phyloP scores from a whole-genome alignment of 2,329 filamentous ascomycete species.

The Monosporascus sp. region DNA sequence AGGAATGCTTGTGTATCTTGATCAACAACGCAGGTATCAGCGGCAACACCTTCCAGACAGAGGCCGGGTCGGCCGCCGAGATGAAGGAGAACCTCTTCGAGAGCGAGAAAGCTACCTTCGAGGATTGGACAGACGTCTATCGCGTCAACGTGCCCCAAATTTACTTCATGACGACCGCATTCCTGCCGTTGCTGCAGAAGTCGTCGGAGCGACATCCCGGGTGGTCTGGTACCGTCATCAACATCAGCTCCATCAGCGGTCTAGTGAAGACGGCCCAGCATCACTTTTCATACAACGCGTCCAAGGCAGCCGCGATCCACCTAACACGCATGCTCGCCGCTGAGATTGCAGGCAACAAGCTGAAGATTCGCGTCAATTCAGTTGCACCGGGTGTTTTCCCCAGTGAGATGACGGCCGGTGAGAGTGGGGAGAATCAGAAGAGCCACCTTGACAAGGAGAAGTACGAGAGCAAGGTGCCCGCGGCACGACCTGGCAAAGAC shows the following conservation, averaged over 20 bases:
- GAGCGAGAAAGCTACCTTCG: constrained; percentile 47
- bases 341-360: constrained; percentile 51
- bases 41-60: constrained; percentile 48
- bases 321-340: constrained; percentile 58
- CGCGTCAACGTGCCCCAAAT: constrained; percentile 69
- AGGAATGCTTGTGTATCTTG: constrained; percentile 56
- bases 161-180: constrained; percentile 59
- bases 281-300: constrained; percentile 60
- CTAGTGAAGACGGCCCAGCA: constrained; percentile 57
- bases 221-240: constrained; percentile 57
- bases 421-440: constrained; percentile 46
- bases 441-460: constrained; percentile 51
- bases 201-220: constrained; percentile 34
- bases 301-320: constrained; percentile 60
- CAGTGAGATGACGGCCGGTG: constrained; percentile 63
- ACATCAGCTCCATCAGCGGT: constrained; percentile 64
- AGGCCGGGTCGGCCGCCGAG: constrained; percentile 43
- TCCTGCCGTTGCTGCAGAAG: constrained; percentile 56
- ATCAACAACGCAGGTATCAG: constrained; percentile 65
- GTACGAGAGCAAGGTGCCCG: constrained; percentile 56
- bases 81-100: constrained; percentile 63
- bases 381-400: constrained; percentile 68
- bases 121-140: constrained; percentile 69
- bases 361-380: constrained; percentile 64
- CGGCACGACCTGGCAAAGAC: constrained; percentile 61